phyloP scores from a whole-genome alignment of 202 grass and related monocot species.

The Elaeis oleifera region DNA sequence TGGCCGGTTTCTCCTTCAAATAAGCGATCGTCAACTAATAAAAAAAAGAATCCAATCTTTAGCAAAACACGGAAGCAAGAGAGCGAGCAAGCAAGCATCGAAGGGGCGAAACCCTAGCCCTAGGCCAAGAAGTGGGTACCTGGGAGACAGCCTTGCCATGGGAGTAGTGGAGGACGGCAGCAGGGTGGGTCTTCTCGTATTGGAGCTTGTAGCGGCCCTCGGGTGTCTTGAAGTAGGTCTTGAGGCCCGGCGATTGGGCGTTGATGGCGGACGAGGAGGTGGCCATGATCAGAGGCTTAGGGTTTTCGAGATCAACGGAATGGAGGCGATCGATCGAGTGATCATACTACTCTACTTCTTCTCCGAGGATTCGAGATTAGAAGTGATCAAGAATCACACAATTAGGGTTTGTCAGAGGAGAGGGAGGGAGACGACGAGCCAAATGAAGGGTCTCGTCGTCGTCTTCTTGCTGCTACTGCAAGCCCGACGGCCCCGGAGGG shows the following conservation, averaged over 20 bases:
- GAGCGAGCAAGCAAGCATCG: no score
- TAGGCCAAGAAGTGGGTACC: not conserved
- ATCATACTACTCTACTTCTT: not conserved
- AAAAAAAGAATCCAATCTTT: not conserved
- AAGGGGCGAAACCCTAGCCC: no score
- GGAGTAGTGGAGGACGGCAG: conserved; percentile 8
- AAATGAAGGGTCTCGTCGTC: no score
- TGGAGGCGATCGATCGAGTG: not conserved
- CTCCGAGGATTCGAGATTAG: not conserved
- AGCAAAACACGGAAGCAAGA: no score
- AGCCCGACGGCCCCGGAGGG: no score
- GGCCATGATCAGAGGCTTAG: conserved; percentile 3
- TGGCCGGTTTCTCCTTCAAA: conserved; percentile 67
- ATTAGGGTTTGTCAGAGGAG: no score
- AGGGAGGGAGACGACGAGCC: no score
- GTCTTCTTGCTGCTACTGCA: no score
- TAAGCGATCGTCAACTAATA: conserved; percentile 83
- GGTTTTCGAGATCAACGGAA: not conserved
- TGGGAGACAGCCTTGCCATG: conserved; percentile 14
- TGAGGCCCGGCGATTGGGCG: conserved; percentile 2
- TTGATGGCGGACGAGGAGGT: not conserved
- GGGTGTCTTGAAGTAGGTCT: conserved; percentile 15
- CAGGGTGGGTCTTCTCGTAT: conserved; percentile 9
- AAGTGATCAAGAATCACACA: no score
- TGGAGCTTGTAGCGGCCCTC: conserved; percentile 18